Conservation (phyloP, 2,329 filamentous ascomycete species). For the Botrytis medusae region DNA sequence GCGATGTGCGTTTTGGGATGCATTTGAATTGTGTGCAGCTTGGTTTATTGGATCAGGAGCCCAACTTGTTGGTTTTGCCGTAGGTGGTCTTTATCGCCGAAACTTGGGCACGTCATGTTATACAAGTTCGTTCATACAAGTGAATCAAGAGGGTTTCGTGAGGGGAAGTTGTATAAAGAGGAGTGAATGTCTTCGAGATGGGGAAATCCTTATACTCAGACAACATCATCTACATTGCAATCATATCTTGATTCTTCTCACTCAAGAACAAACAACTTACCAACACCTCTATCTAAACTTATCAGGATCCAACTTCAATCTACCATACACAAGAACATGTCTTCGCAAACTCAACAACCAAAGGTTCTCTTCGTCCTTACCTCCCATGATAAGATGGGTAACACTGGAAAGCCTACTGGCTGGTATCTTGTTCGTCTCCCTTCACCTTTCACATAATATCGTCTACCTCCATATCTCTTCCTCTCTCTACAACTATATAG, state of each 20-base stretch:
- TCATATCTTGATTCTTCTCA: not conserved
- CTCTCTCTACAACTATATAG: not conserved
- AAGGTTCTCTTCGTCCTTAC: conserved; percentile 55
- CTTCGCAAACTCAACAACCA: conserved; percentile 34
- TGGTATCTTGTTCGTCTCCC: conserved; percentile 50
- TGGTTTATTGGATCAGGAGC: not conserved
- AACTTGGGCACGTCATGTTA: not conserved
- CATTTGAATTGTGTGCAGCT: not conserved
- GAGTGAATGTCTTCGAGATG: not conserved
- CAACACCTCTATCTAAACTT: not conserved
- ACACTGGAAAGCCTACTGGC: conserved; percentile 47
- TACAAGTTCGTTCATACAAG: not conserved
- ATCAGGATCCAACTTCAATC: not conserved
- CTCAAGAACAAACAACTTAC: not conserved
- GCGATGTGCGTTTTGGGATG: not conserved
- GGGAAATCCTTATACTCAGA: not conserved
- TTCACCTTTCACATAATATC: not conserved
- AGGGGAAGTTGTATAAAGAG: not conserved
- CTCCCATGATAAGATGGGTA: conserved; percentile 41
- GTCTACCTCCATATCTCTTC: not conserved
- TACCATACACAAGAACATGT: conserved; percentile 20
- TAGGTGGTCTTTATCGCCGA: not conserved
- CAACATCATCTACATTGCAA: not conserved
- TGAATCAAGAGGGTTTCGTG: not conserved
- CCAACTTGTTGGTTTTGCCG: not conserved